Evolutionary conservation across 2,329 filamentous ascomycete genomes (phyloP).

Genomic region (Fusarium lyarnte): DNA sequence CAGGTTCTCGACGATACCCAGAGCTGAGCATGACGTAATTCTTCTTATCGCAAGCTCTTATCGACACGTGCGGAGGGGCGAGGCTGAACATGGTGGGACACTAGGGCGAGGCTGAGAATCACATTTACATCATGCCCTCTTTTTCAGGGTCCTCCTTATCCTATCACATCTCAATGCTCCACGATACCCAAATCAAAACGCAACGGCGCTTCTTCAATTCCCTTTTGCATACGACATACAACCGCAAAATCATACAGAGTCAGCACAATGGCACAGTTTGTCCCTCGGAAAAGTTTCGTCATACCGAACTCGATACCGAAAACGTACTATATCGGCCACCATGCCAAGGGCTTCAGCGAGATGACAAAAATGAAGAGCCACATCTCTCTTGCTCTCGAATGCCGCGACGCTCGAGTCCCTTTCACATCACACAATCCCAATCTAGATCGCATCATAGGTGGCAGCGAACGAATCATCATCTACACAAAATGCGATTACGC

Average conservation of each 20-base stretch:
- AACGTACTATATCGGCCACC: constrained; percentile 95
- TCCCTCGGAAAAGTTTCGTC: constrained; percentile 78
- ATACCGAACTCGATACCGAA: constrained; percentile 78
- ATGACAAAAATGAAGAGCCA: constrained; percentile 86
- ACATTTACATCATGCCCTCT: constrained; percentile 14
- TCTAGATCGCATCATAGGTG: constrained; percentile 81
- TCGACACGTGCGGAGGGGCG: constrained; percentile 31
- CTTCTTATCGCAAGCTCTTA: background rate
- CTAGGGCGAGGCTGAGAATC: constrained; percentile 29
- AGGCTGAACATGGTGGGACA: background rate
- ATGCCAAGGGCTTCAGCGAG: constrained; percentile 76
- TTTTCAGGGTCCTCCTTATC: constrained; percentile 10
- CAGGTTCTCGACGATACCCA: constrained; percentile 15
- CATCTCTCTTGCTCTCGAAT: constrained; percentile 91
- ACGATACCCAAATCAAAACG: background rate
- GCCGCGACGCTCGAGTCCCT: constrained; percentile 91
- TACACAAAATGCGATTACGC: constrained; percentile 92
- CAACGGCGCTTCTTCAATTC: background rate
- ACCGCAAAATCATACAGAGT: background rate
- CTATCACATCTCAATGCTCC: background rate
- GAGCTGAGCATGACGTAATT: constrained; percentile 32
- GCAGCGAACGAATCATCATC: constrained; percentile 79
- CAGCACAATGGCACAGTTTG: constrained; percentile 61
- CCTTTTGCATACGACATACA: background rate
- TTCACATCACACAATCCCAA: constrained; percentile 89